A percentile compares a stretch with the other conserved stretches of the same genome.
phyloP scores from a whole-genome alignment of 169 alveolate genomes.

The Plasmodium malariae region DNA sequence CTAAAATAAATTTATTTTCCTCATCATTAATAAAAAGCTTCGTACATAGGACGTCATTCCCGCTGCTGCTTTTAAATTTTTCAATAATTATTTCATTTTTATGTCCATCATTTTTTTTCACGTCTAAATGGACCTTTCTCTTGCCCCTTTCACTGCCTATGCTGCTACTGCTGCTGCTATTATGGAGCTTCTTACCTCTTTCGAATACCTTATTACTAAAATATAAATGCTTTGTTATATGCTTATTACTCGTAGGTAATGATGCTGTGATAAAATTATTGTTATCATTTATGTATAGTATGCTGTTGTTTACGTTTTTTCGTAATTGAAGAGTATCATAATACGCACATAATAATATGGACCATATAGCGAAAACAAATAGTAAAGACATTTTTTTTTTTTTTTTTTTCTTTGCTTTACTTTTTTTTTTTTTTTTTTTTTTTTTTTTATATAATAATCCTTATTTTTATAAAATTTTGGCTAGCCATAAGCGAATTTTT shows the following conservation, averaged over 20 bases:
- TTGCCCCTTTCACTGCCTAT: not conserved
- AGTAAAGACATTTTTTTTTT: conserved; percentile 32
- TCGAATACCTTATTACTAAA: not conserved
- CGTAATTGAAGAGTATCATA: conserved; percentile 41
- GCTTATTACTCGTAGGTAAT: not conserved
- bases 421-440: too few species aligned
- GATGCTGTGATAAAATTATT: not conserved
- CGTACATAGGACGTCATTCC: conserved; percentile 22
- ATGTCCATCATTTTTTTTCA: not conserved
- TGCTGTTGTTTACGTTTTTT: not conserved
- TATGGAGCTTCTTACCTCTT: not conserved
- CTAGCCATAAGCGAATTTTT: conserved; percentile 10
- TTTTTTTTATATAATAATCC: too few species aligned
- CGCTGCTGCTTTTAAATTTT: conserved; percentile 3
- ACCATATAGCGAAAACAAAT: conserved; percentile 19
- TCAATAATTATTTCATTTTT: conserved; percentile 18
- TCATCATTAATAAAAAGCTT: conserved; percentile 38
- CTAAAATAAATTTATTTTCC: conserved; percentile 48
- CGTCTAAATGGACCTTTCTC: conserved; percentile 15
- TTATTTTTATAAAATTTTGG: too few species aligned
- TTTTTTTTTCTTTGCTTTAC: not conserved
- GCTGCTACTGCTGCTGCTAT: not conserved
- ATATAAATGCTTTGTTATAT: not conserved
- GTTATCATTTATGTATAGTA: conserved; percentile 13
- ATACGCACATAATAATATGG: conserved; percentile 33